Evolutionary conservation across 2,329 filamentous ascomycete species (phyloP).

Genomic region (Curvularia eragrostidis): DNA sequence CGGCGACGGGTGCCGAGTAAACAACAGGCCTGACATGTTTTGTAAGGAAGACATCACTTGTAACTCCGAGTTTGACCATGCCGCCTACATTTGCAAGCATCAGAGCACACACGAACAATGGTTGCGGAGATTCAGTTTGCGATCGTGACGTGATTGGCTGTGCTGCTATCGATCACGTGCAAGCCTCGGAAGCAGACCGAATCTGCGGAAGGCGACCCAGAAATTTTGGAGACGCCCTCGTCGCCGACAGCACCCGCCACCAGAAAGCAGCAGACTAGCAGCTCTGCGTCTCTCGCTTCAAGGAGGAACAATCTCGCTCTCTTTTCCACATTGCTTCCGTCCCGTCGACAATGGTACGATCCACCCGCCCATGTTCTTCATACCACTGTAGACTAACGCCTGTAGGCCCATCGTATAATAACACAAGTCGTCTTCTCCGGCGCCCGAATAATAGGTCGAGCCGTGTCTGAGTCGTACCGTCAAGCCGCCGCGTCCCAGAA

Average conservation of each 20-base stretch:
- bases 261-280: constrained; percentile 1
- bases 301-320: not conserved
- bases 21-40: not conserved
- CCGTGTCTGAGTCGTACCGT: constrained; percentile 92
- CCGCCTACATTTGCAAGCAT: constrained; percentile 3
- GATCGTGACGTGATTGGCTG: constrained; percentile 44
- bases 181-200: constrained; percentile 27
- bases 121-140: constrained; percentile 28
- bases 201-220: constrained; percentile 39
- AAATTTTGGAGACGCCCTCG: constrained; percentile 32
- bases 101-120: constrained; percentile 1
- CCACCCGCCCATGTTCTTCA: not conserved
- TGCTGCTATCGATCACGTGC: constrained; percentile 31
- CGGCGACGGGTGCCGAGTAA: not conserved
- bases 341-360: constrained; percentile 36
- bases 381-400: constrained; percentile 30
- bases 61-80: not conserved
- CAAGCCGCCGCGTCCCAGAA: constrained; percentile 88
- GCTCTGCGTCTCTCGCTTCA: not conserved
- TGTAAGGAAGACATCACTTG: not conserved
- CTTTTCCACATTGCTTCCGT: not conserved
- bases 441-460: constrained; percentile 88
- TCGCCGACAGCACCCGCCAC: constrained; percentile 26
- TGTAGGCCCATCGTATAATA: constrained; percentile 90
- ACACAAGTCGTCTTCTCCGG: constrained; percentile 91